These are phyloP conservation scores for Cafeteria roenbergensis DNA, from an alignment of 108 stramenopile species.

Conservation along the genomic window DNA sequence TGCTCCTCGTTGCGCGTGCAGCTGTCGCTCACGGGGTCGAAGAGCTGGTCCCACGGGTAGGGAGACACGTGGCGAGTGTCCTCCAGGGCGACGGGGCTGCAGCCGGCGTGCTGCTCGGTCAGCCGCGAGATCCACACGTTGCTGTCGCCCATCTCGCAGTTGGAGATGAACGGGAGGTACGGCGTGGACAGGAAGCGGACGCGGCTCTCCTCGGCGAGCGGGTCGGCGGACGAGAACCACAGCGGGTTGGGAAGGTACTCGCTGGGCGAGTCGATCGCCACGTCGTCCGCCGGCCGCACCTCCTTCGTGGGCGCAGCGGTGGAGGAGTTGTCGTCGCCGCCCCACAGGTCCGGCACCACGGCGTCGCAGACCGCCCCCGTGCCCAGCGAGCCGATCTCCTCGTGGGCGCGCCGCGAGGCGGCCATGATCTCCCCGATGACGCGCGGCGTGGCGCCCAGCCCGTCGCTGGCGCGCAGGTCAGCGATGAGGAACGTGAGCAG, in stretches of 20 bases:
- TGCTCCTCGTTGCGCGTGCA: not conserved
- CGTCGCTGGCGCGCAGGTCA: no score
- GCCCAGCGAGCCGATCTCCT: no score
- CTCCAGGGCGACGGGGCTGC: constrained; percentile 25
- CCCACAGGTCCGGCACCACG: no score
- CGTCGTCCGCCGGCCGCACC: not conserved
- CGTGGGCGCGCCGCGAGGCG: no score
- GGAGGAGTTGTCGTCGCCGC: no score
- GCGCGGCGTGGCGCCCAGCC: no score
- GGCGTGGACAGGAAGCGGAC: constrained; percentile 45
- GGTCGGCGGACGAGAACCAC: not conserved
- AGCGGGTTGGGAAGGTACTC: not conserved
- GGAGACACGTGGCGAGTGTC: constrained; percentile 35
- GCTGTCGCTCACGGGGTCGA: constrained; percentile 9
- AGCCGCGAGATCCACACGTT: constrained; percentile 55
- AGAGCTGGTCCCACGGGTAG: constrained; percentile 26
- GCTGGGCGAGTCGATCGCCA: not conserved
- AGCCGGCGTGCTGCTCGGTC: constrained; percentile 57
- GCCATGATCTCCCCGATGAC: no score
- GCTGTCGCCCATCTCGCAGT: constrained; percentile 57
- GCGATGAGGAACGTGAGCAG: no score
- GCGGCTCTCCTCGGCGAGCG: constrained; percentile 8
- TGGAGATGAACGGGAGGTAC: constrained; percentile 63
- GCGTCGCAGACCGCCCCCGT: no score
- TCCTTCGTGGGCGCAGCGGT: no score